These are phyloP conservation scores for Linaria vulgaris DNA, from an alignment of 257 asterid genomes.

Conservation along the genomic window DNA sequence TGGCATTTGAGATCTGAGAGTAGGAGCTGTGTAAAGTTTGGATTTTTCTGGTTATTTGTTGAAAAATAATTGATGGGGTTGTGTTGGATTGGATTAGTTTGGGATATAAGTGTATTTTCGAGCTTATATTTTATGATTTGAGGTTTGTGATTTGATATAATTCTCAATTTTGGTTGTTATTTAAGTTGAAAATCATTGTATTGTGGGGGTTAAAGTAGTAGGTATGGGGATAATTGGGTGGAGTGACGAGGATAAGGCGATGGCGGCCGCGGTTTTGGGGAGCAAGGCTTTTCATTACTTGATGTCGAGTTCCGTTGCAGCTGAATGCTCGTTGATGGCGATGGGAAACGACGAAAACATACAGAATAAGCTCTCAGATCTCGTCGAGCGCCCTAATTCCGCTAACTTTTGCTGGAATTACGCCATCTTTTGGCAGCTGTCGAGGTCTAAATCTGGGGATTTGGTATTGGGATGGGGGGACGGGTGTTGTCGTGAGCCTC, in stretches of 20 bases:
- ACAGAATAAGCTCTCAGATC: constrained; percentile 94
- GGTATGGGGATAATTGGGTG: constrained; percentile 43
- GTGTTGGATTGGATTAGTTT: constrained; percentile 6
- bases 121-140: constrained; percentile 16
- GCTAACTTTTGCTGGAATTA: constrained; percentile 82
- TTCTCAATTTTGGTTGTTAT: constrained; percentile 9
- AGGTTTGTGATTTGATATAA: not conserved
- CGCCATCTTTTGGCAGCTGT: constrained; percentile 94
- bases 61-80: constrained; percentile 23
- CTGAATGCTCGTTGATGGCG: constrained; percentile 78
- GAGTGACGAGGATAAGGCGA: constrained; percentile 75
- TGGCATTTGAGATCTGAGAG: constrained; percentile 62
- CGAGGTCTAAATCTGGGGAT: constrained; percentile 81
- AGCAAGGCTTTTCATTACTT: constrained; percentile 81
- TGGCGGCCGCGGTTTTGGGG: constrained; percentile 84
- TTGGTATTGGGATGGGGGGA: constrained; percentile 97
- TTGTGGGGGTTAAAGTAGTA: constrained; percentile 22
- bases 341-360: constrained; percentile 76
- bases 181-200: not conserved
- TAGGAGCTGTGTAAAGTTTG: constrained; percentile 21
- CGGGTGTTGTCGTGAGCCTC: constrained; percentile 92
- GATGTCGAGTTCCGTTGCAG: constrained; percentile 67
- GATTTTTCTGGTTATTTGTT: constrained; percentile 14
- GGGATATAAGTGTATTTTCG: not conserved
- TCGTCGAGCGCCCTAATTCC: constrained; percentile 68